These are phyloP conservation scores for Coniochaeta sp. DNA, from an alignment of 2,329 filamentous ascomycete genomes.

Conservation along the genomic window DNA sequence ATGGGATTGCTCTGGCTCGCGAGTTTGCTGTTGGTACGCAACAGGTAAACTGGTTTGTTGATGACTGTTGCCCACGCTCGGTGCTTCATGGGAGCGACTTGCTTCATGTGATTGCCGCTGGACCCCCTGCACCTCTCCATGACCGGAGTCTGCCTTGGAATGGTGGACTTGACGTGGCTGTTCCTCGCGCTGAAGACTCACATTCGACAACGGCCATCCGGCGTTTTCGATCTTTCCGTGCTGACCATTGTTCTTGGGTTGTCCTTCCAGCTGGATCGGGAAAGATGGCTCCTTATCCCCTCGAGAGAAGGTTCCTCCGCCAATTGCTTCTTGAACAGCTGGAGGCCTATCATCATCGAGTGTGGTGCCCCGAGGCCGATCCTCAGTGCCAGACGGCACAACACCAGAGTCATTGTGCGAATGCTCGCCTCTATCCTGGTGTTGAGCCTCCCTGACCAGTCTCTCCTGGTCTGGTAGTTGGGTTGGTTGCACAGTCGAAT, in stretches of 20 bases:
- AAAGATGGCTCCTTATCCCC: not conserved
- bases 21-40: not conserved
- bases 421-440: slow-evolving; percentile 10
- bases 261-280: not conserved
- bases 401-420: slow-evolving; percentile 10
- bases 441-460: not conserved
- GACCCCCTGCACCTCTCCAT: not conserved
- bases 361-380: not conserved
- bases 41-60: not conserved
- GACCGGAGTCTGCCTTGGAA: not conserved
- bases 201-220: not conserved
- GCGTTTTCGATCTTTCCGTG: not conserved
- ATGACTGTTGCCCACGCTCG: not conserved
- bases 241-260: not conserved
- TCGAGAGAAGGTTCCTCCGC: slow-evolving; percentile 9
- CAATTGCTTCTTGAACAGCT: slow-evolving; percentile 5
- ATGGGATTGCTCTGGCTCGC: not conserved
- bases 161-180: not conserved
- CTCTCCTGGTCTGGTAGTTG: not conserved
- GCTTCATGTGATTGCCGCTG: not conserved
- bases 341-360: slow-evolving; percentile 1
- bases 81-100: not conserved
- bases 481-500: too few relatives aligned
- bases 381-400: slow-evolving; percentile 4
- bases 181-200: not conserved